Base-by-base conservation (phyloP, 768 basidiomycete species). In the Dentipellis fragilis region DNA sequence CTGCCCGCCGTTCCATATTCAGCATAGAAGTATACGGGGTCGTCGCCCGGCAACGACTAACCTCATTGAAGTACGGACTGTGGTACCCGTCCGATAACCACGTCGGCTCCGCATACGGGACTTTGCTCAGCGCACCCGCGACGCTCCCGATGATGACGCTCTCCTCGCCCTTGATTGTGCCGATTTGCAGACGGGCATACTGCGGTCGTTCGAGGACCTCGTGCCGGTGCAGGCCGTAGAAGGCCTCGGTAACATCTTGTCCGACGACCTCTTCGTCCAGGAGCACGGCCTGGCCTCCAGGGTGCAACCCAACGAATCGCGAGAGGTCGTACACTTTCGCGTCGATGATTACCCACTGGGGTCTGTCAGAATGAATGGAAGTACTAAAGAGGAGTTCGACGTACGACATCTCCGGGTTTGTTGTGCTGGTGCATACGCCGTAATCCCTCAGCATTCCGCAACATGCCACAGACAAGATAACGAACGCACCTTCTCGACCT, bases 51-150 rank as follows among this genome's bases (percentile, higher is more conserved):
- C 1, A 23, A n/a, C 3, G 10, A 67, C 80, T 57, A 23, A 81
- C 83, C 66, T 90, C 85, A 21, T 75, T 82, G 71, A 75, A 96
- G 71, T 91, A 92, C 0, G 89, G 86, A 56, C 78, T 82, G 64
- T 84, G 74, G 72, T 81, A 93, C 16, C 84, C 87, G 3, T 74
- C 60, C 0, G 76, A 72, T 52, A 93, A 69, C 89, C 92, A 95
- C 2, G 82, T 85, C 4, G 93, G 88, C 66, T 96, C 93, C 0
- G 83, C 90, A 68, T 93, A 95, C 0, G 94, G 93, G 0, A 95
- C 85, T 40, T 73, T 71, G 59, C 86, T 89, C 51, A 88, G 62
- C 52, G 75, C 77, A 22, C 89, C 90, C 3, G 71, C 65, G 22
- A 71, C 65, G 29, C 73, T 77, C 36, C 73, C 67, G 54, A 72